Evolutionary conservation across 768 basidiomycete genomes (phyloP).

Genomic region (Tricholoma bakamatsutake): DNA sequence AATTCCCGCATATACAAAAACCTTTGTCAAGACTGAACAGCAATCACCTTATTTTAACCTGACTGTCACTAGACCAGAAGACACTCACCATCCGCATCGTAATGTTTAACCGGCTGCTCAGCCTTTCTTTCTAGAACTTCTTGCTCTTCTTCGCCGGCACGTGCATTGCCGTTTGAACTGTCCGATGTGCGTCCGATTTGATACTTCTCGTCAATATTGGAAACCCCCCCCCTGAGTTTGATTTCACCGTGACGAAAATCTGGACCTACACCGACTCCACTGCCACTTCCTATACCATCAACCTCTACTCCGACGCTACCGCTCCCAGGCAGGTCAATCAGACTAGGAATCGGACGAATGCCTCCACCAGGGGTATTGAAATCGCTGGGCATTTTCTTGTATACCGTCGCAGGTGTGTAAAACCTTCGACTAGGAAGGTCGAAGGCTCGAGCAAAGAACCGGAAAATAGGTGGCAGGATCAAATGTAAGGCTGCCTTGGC

Average conservation of each 20-base stretch:
- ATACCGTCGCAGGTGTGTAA: conserved; percentile 91
- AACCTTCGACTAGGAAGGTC: conserved; percentile 78
- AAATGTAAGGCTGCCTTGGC: conserved; percentile 74
- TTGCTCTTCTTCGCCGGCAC: conserved; percentile 16
- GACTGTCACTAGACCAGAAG: conserved; percentile 1
- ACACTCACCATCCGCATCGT: conserved; percentile 77
- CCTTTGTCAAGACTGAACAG: conserved; percentile 73
- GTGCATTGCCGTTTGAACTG: conserved; percentile 3
- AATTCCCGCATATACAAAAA: conserved; percentile 87
- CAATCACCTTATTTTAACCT: not conserved
- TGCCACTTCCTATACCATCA: conserved; percentile 38
- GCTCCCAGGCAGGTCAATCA: conserved; percentile 69
- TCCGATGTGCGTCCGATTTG: conserved; percentile 16
- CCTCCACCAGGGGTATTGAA: conserved; percentile 25
- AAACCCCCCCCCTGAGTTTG: conserved; percentile 45
- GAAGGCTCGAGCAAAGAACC: conserved; percentile 60
- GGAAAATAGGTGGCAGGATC: conserved; percentile 80
- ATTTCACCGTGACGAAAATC: conserved; percentile 45
- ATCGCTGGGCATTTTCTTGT: conserved; percentile 60
- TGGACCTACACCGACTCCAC: conserved; percentile 18
- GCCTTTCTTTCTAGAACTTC: conserved; percentile 22
- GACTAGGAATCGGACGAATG: conserved; percentile 74
- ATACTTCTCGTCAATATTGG: conserved; percentile 7
- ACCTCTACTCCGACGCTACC: conserved; percentile 39
- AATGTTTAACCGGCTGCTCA: conserved; percentile 50